phyloP scores from a whole-genome alignment of 2,329 filamentous ascomycete genomes.

The Helminthosporium solani region DNA sequence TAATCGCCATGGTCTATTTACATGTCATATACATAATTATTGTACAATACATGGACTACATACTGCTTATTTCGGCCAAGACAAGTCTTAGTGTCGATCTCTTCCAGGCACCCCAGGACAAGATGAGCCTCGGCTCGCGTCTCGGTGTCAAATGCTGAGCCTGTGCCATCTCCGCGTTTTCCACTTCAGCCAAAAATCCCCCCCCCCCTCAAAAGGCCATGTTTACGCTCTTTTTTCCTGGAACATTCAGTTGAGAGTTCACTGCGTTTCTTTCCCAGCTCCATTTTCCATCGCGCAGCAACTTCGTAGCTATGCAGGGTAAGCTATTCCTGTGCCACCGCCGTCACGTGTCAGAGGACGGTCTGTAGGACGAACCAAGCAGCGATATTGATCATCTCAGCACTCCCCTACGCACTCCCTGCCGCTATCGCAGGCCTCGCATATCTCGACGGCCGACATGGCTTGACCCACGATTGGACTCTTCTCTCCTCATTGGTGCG shows the following conservation, averaged over 20 bases:
- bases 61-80: not conserved
- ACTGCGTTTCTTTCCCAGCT: not conserved
- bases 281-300: not conserved
- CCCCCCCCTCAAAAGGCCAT: not conserved
- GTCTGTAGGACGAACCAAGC: no score
- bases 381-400: no score
- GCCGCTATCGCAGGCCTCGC: slow-evolving; percentile 49
- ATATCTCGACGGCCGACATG: slow-evolving; percentile 69
- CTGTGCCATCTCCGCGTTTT: not conserved
- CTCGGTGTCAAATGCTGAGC: not conserved
- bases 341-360: no score
- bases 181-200: not conserved
- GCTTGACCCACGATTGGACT: slow-evolving; percentile 61
- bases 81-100: not conserved
- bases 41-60: no score
- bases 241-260: no score
- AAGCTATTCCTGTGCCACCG: no score
- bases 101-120: no score
- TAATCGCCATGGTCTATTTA: no score
- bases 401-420: slow-evolving; percentile 30
- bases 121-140: not conserved
- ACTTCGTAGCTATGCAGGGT: slow-evolving; percentile 6
- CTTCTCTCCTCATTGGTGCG: slow-evolving; percentile 59
- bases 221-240: not conserved
- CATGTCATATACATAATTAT: no score